These are phyloP conservation scores for Aspergillus niger DNA, from an alignment of 2,329 filamentous ascomycete species.

Conservation along the genomic window DNA sequence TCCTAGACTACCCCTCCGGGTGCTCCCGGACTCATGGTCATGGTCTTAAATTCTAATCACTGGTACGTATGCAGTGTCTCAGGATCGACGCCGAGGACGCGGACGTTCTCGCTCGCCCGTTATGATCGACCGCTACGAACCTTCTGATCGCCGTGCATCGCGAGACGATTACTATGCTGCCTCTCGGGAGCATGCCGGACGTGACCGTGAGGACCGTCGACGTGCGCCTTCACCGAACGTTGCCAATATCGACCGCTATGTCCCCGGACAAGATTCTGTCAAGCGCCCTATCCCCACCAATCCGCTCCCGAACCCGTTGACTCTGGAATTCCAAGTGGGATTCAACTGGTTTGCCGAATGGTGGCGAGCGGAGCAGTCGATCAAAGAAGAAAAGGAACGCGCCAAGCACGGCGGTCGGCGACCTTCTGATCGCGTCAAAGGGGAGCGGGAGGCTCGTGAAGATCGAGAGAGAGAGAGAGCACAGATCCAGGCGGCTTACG, in stretches of 20 bases:
- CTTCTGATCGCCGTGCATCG: constrained; percentile 52
- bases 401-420: constrained; percentile 61
- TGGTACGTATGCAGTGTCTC: constrained; percentile 28
- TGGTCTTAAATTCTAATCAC: neutral
- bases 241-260: constrained; percentile 65
- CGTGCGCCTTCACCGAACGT: constrained; percentile 60
- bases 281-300: constrained; percentile 57
- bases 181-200: constrained; percentile 44
- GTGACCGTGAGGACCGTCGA: constrained; percentile 60
- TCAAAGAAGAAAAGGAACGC: constrained; percentile 66
- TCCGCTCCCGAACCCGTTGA: constrained; percentile 62
- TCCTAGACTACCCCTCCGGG: neutral
- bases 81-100: constrained; percentile 50
- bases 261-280: constrained; percentile 61
- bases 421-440: constrained; percentile 57
- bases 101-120: constrained; percentile 62
- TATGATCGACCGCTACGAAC: constrained; percentile 66
- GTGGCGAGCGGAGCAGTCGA: constrained; percentile 65
- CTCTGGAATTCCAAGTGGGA: constrained; percentile 66
- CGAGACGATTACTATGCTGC: constrained; percentile 61
- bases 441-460: constrained; percentile 63
- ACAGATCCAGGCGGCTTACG: constrained; percentile 66
- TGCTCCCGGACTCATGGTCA: neutral
- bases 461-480: constrained; percentile 64
- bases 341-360: constrained; percentile 70